These are phyloP conservation scores for Inonotus hispidus DNA, from an alignment of 1,284 basidiomycete species.

Conservation along the genomic window DNA sequence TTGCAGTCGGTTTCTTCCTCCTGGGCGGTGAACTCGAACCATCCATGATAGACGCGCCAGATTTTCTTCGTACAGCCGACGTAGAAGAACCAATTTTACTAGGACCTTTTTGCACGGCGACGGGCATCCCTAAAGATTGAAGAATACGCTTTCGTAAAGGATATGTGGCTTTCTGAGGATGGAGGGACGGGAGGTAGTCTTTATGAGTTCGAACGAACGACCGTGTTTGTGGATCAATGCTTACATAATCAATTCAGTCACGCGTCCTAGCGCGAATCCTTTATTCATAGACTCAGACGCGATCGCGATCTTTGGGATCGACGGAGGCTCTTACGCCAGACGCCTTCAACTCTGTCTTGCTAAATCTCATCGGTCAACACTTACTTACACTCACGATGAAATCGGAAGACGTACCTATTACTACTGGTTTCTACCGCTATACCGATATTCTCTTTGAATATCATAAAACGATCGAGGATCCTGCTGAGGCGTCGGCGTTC, in stretches of 20 bases:
- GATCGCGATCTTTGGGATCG: too few relatives aligned
- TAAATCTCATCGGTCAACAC: background rate
- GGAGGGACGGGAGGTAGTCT: slow-evolving; percentile 2
- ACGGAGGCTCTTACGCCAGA: too few relatives aligned
- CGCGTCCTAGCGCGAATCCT: background rate
- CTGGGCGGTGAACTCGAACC: slow-evolving; percentile 38
- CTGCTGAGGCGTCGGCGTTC: slow-evolving; percentile 53
- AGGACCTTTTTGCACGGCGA: slow-evolving; percentile 12
- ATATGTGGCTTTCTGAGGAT: background rate
- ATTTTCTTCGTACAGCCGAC: slow-evolving; percentile 27
- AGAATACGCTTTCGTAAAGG: background rate
- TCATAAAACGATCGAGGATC: slow-evolving; percentile 42
- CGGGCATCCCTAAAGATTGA: slow-evolving; percentile 4
- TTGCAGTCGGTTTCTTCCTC: slow-evolving; percentile 53
- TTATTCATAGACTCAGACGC: background rate
- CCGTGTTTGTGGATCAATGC: slow-evolving; percentile 11
- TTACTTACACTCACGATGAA: background rate
- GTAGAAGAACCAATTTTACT: slow-evolving; percentile 6
- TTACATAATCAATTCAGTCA: background rate
- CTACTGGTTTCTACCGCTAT: slow-evolving; percentile 72
- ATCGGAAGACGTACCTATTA: slow-evolving; percentile 12
- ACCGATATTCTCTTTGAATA: slow-evolving; percentile 77
- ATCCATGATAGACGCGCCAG: slow-evolving; percentile 36
- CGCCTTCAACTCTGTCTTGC: background rate
- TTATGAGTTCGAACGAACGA: background rate